A percentile compares a stretch with the other conserved stretches of the same genome.
Evolutionary conservation across 495 filamentous ascomycete species (phyloP).

Genomic region (Viridothelium virens): DNA sequence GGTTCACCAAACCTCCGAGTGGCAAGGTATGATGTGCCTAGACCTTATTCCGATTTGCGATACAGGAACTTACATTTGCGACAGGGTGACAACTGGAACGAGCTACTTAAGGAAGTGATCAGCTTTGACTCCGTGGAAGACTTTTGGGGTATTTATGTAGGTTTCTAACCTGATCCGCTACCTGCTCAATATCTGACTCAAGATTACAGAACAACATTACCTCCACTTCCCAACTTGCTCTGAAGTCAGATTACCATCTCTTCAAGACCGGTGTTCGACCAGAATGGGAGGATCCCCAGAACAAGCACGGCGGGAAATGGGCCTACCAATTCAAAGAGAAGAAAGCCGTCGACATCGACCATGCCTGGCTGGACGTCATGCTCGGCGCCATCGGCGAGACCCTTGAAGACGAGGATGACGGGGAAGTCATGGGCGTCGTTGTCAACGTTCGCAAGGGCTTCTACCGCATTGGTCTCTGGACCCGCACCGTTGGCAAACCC

Average conservation of each 20-base stretch:
- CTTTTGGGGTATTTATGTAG: constrained; percentile 98
- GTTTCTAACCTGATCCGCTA: constrained; percentile 32
- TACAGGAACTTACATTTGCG: neutral
- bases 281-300: constrained; percentile 96
- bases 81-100: constrained; percentile 96
- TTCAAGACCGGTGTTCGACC: constrained; percentile 97
- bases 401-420: constrained; percentile 81
- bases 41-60: neutral
- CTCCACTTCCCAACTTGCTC: constrained; percentile 83
- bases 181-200: constrained; percentile 12
- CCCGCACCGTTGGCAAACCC: constrained; percentile 77
- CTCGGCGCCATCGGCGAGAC: constrained; percentile 96
- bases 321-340: constrained; percentile 95
- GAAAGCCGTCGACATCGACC: constrained; percentile 80
- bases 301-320: constrained; percentile 99
- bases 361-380: constrained; percentile 95
- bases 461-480: constrained; percentile 93
- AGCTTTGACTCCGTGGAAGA: constrained; percentile 98
- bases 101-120: constrained; percentile 94
- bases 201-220: constrained; percentile 87
- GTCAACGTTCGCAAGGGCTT: constrained; percentile 98
- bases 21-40: constrained; percentile 63
- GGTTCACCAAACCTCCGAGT: constrained; percentile 98
- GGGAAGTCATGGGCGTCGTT: constrained; percentile 97
- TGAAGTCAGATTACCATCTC: constrained; percentile 98